These are phyloP conservation scores for Fusarium sp. DNA, from an alignment of 2,329 filamentous ascomycete genomes.

Conservation along the genomic window DNA sequence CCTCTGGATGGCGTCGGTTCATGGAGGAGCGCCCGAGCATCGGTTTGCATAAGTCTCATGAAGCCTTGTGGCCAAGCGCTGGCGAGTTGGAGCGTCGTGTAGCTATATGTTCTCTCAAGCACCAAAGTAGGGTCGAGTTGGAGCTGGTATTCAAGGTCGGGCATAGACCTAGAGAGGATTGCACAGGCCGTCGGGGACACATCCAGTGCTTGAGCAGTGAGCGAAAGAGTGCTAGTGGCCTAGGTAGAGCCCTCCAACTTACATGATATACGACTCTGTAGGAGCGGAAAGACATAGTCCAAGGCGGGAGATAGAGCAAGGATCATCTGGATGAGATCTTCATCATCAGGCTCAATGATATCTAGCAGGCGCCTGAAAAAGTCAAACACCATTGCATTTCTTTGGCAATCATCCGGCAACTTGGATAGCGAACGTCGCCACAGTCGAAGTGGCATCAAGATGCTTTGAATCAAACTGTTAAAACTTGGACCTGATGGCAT, in stretches of 20 bases:
- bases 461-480: background rate
- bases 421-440: background rate
- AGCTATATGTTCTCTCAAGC: background rate
- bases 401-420: background rate
- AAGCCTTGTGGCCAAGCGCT: background rate
- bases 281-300: background rate
- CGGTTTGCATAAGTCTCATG: background rate
- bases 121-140: background rate
- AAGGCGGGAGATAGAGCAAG: background rate
- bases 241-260: background rate
- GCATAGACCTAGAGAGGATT: background rate
- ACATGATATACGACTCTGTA: background rate
- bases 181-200: background rate
- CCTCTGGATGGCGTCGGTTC: too few relatives aligned
- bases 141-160: background rate
- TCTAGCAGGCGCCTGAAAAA: background rate
- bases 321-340: background rate
- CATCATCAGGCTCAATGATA: background rate
- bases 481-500: too few relatives aligned
- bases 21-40: background rate
- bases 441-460: accelerated
- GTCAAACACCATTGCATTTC: too few relatives aligned
- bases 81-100: background rate
- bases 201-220: background rate
- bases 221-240: too few relatives aligned